Percentiles rank a stretch among this genome's conserved stretches.
phyloP scores from a whole-genome alignment of 139 green algal species.

The Chlorella sp. region DNA sequence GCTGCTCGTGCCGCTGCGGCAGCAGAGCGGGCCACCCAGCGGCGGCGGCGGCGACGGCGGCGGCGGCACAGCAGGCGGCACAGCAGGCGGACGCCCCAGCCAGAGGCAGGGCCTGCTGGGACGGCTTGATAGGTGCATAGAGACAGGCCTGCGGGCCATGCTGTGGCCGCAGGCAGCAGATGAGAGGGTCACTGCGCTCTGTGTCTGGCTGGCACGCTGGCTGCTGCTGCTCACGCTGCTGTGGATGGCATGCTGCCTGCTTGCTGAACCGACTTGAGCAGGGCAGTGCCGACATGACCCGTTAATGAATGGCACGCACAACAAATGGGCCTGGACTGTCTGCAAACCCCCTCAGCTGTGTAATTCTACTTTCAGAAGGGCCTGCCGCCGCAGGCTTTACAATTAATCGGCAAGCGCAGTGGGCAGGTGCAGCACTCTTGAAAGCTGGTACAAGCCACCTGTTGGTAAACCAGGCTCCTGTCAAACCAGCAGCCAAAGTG shows the following conservation, averaged over 20 bases:
- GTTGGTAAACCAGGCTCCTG: too few relatives aligned
- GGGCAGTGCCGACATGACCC: too few relatives aligned
- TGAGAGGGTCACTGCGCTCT: neutral
- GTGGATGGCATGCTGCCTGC: neutral
- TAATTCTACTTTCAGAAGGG: too few relatives aligned
- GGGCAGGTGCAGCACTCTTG: too few relatives aligned
- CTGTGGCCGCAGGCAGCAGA: neutral
- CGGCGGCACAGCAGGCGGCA: neutral
- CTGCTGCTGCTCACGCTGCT: neutral
- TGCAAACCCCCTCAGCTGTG: too few relatives aligned
- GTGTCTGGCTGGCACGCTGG: neutral
- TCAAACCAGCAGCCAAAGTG: too few relatives aligned
- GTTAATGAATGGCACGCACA: too few relatives aligned
- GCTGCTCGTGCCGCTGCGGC: constrained; percentile 8
- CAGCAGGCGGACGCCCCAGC: neutral
- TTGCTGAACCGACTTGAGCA: neutral
- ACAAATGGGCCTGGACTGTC: too few relatives aligned
- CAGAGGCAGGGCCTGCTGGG: neutral
- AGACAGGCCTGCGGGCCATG: neutral
- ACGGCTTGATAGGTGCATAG: neutral
- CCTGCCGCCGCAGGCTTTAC: too few relatives aligned
- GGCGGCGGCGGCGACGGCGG: neutral
- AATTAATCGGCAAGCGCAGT: too few relatives aligned
- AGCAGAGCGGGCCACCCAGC: neutral
- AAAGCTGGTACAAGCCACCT: too few relatives aligned